Conservation (phyloP, 805 yeast genomes). For the Spathaspora girioi region DNA sequence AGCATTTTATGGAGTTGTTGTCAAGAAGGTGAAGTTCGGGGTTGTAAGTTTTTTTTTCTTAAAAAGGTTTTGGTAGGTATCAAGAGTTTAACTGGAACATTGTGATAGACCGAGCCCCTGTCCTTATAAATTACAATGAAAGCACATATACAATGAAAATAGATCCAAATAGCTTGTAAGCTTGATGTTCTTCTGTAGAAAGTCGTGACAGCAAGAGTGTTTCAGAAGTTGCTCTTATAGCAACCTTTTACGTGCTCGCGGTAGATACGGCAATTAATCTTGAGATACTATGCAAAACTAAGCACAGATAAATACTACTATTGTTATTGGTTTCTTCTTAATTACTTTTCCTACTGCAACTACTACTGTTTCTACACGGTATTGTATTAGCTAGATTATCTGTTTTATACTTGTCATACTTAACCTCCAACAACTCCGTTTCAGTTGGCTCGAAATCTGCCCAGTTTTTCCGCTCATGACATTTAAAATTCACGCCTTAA, state of each 20-base stretch:
- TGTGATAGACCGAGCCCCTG: neutral
- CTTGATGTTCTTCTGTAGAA: too few relatives aligned
- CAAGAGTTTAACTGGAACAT: neutral
- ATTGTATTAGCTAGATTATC: too few relatives aligned
- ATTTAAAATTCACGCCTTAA: neutral
- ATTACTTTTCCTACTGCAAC: too few relatives aligned
- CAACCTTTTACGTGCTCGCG: neutral
- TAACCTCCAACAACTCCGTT: too few relatives aligned
- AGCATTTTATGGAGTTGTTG: neutral
- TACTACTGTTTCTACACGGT: too few relatives aligned
- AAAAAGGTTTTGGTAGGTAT: neutral
- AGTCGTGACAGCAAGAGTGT: neutral
- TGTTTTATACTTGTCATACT: too few relatives aligned
- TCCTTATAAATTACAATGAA: too few relatives aligned
- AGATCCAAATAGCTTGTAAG: too few relatives aligned
- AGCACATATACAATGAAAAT: neutral
- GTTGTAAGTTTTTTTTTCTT: neutral
- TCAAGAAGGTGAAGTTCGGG: neutral
- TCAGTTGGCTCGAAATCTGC: too few relatives aligned
- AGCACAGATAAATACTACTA: too few relatives aligned
- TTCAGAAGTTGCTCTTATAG: neutral
- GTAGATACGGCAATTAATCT: neutral
- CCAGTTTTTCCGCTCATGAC: neutral
- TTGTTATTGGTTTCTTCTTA: too few relatives aligned
- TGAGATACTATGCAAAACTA: too few relatives aligned